Percentiles rank a stretch among this genome's conserved stretches.
Conservation (phyloP, 192 early-diverging fungal species). For the Fimicolochytrium jonesii region DNA sequence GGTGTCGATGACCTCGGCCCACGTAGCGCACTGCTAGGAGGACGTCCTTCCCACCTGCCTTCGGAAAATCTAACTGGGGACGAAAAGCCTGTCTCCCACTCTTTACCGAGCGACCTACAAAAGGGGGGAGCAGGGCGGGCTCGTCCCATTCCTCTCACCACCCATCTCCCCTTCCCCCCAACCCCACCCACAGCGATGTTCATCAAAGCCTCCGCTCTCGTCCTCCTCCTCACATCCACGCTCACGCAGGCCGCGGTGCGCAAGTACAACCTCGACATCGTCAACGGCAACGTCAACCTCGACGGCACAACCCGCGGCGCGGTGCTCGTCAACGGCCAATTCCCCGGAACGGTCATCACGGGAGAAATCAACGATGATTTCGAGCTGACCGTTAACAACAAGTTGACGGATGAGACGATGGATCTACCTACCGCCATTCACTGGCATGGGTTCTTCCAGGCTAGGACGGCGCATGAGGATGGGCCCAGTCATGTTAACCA, state of each 20-base stretch:
- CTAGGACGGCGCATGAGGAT: slow-evolving; percentile 23
- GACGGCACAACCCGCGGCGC: background rate
- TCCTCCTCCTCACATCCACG: background rate
- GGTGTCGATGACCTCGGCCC: too few relatives aligned
- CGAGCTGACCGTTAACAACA: slow-evolving; percentile 24
- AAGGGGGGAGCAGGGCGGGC: too few relatives aligned
- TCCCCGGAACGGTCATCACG: background rate
- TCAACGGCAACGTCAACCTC: background rate
- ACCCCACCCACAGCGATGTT: too few relatives aligned
- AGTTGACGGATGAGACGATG: background rate
- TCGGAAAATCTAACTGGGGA: too few relatives aligned
- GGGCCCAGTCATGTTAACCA: slow-evolving; percentile 53
- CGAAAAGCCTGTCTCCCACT: too few relatives aligned
- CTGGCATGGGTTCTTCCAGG: slow-evolving; percentile 76
- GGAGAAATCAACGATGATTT: background rate
- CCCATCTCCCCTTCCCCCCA: too few relatives aligned
- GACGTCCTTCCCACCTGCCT: too few relatives aligned
- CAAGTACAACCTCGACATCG: background rate
- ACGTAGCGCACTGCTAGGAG: too few relatives aligned
- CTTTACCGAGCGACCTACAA: too few relatives aligned
- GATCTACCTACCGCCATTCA: slow-evolving; percentile 31
- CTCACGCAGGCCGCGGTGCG: background rate
- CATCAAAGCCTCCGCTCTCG: background rate
- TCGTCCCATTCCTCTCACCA: too few relatives aligned
- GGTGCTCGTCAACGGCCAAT: background rate